These are phyloP conservation scores for Botrytis tulipae DNA, from an alignment of 2,329 filamentous ascomycete species.

Conservation along the genomic window DNA sequence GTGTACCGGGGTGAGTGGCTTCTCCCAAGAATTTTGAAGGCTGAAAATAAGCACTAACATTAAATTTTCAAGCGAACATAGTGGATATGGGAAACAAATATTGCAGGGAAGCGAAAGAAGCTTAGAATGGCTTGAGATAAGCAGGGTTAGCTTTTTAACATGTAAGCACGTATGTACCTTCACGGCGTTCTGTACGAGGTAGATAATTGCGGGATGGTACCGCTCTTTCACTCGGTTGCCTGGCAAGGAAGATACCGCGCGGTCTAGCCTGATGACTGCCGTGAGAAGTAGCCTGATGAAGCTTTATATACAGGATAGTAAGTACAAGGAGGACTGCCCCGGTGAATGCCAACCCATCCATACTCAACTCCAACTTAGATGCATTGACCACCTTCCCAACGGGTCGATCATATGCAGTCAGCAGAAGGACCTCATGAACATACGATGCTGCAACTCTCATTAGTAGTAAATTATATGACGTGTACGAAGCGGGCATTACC, in stretches of 20 bases:
- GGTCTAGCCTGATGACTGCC: conserved; percentile 28
- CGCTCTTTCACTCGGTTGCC: conserved; percentile 10
- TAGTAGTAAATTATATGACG: conserved; percentile 17
- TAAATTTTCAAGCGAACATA: conserved; percentile 13
- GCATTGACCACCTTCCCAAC: conserved; percentile 23
- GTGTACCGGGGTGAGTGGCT: conserved; percentile 25
- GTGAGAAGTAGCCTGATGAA: conserved; percentile 25
- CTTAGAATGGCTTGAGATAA: conserved; percentile 23
- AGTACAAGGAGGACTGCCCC: conserved; percentile 23
- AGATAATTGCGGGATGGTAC: conserved; percentile 15
- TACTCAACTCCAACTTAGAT: conserved; percentile 23
- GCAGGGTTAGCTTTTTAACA: conserved; percentile 12
- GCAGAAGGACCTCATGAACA: conserved; percentile 22
- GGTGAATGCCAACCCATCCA: conserved; percentile 28
- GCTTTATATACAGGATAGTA: conserved; percentile 25
- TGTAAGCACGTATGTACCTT: conserved; percentile 13
- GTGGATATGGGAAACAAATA: not conserved
- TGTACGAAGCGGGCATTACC: conserved; percentile 3
- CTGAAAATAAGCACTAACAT: conserved; percentile 37
- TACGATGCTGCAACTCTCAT: conserved; percentile 19
- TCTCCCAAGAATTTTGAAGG: conserved; percentile 27
- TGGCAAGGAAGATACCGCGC: conserved; percentile 9
- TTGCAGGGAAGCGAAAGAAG: conserved; percentile 21
- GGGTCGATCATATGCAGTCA: conserved; percentile 21
- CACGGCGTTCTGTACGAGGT: conserved; percentile 13